phyloP scores from a whole-genome alignment of 2,329 filamentous ascomycete genomes.

The Cylindrodendrum hubeiense region DNA sequence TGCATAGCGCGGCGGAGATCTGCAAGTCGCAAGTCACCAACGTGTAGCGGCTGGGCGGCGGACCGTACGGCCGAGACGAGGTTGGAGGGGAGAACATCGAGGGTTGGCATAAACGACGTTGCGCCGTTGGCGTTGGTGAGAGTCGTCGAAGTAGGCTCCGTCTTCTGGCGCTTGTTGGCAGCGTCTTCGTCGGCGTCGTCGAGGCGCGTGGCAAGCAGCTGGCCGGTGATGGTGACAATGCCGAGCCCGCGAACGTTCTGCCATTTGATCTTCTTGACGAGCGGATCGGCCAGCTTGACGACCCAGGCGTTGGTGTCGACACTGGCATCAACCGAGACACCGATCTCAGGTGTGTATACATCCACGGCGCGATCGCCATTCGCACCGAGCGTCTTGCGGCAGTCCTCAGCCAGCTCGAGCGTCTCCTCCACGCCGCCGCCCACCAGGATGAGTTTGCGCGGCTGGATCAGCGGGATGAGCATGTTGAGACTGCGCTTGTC shows the following conservation, averaged over 20 bases:
- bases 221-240: constrained; percentile 92
- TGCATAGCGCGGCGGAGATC: constrained; percentile 90
- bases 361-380: constrained; percentile 68
- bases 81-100: constrained; percentile 67
- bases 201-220: constrained; percentile 59
- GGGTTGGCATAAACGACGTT: constrained; percentile 57
- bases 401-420: constrained; percentile 80
- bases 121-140: constrained; percentile 38
- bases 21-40: constrained; percentile 90
- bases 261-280: constrained; percentile 92
- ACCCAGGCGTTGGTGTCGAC: constrained; percentile 99
- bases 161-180: constrained; percentile 64
- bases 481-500: constrained; percentile 95
- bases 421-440: constrained; percentile 86
- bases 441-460: constrained; percentile 93
- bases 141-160: constrained; percentile 48
- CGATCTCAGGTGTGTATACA: constrained; percentile 86
- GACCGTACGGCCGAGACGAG: constrained; percentile 81
- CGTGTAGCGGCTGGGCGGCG: constrained; percentile 89
- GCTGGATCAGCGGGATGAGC: constrained; percentile 93
- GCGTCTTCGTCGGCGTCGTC: constrained; percentile 61
- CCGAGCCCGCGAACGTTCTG: constrained; percentile 91
- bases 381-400: constrained; percentile 71
- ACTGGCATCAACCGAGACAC: constrained; percentile 84
- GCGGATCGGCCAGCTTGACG: constrained; percentile 85